Percentiles rank a stretch among this genome's conserved stretches.
These are phyloP conservation scores for Jackrogersella multiformis DNA, from an alignment of 495 filamentous ascomycete genomes.

Conservation along the genomic window DNA sequence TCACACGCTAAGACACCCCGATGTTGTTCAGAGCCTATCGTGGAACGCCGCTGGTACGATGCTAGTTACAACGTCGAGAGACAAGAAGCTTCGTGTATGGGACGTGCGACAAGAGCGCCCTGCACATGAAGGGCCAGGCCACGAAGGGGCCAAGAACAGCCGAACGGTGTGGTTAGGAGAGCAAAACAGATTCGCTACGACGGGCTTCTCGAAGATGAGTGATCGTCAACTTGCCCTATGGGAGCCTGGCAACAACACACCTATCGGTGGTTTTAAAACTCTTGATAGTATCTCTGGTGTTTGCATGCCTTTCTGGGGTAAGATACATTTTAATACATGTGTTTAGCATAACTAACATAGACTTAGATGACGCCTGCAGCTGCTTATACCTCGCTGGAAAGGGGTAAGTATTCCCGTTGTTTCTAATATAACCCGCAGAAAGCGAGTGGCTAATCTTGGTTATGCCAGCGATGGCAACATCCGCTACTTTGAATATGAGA, in stretches of 20 bases:
- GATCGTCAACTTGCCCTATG: slow-evolving; percentile 95
- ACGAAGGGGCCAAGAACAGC: slow-evolving; percentile 95
- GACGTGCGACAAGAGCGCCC: slow-evolving; percentile 92
- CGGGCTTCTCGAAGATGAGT: slow-evolving; percentile 97
- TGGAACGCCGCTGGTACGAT: slow-evolving; percentile 94
- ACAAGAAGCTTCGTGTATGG: slow-evolving; percentile 98
- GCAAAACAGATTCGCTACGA: slow-evolving; percentile 91
- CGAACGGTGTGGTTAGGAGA: slow-evolving; percentile 96
- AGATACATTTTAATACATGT: background rate
- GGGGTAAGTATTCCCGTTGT: slow-evolving; percentile 69
- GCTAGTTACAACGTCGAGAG: slow-evolving; percentile 91
- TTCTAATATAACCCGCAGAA: background rate
- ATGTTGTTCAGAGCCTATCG: slow-evolving; percentile 93
- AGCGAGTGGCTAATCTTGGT: slow-evolving; percentile 20
- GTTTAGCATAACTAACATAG: slow-evolving; percentile 43
- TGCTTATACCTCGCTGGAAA: slow-evolving; percentile 95
- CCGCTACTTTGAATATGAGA: slow-evolving; percentile 95
- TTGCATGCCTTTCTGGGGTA: slow-evolving; percentile 98
- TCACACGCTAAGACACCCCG: slow-evolving; percentile 80
- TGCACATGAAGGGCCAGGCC: slow-evolving; percentile 83
- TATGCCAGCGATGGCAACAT: slow-evolving; percentile 89
- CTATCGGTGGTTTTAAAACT: slow-evolving; percentile 85
- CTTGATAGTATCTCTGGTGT: slow-evolving; percentile 96
- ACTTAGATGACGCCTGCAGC: slow-evolving; percentile 81
- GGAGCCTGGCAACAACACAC: slow-evolving; percentile 87